Evolutionary conservation across 805 yeast species (phyloP), one percentile per base, ranked within the genome.

Genomic region (Kregervanrija pseudodelftensis): DNA sequence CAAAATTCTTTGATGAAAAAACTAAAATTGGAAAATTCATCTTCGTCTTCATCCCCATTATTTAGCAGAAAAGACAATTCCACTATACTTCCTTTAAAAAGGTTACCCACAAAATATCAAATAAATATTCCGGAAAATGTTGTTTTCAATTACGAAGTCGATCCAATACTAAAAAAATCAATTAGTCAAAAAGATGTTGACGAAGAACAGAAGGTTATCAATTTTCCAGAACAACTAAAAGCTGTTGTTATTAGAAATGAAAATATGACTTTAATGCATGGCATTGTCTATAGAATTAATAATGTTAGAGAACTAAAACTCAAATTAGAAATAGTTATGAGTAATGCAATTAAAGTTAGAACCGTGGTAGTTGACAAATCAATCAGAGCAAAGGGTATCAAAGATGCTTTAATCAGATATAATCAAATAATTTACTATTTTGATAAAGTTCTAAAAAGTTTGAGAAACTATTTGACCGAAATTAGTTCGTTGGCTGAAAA

Each of bases 101-200:
- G 31, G 15, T 30, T 49, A 39, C 54, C 54, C 11, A 14, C 36
- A 28, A 49, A 51, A 40, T 50, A 50, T 38, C 53, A 47, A n/a
- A 39, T 41, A 11, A 15, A 31, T 5, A 40, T 47, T 11, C 50
- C 50, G 7, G 34, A 36, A 12, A 10, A 30, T 10, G 8, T 37
- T 14, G 28, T 34, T 35, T 30, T 35, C 16, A 12, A 11, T 3
- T 14, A 17, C 3, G 44, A 39, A 30, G 3, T 30, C 3, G 32
- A 11, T 3, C 48, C 52, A 30, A 13, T 31, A 16, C 36, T 50
- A 14, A 46, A 43, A 13, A 30, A 37, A 31, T 41, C 17, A 8
- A 40, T 49, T 13, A 30, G 41, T 0, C 13, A 11, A 4, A 37
- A 30, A 13, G 53, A 50, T 39, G 34, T 48, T 13, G 14, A 13